These are phyloP conservation scores for Scenedesmus sp. DNA, from an alignment of 163 green algal species.

Conservation along the genomic window DNA sequence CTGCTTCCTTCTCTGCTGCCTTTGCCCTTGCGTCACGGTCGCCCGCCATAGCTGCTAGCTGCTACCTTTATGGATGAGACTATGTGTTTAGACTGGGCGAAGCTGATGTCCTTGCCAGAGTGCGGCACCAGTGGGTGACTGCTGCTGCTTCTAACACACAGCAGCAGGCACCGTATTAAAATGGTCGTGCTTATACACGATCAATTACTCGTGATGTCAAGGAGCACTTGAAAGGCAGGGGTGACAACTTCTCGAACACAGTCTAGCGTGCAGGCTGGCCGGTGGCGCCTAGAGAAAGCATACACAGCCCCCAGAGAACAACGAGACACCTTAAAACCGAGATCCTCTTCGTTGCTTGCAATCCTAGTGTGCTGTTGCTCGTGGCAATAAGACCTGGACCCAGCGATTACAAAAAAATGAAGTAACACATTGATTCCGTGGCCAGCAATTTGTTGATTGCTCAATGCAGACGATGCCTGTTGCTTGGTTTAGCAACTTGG, in stretches of 20 bases:
- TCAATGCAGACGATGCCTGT: background rate
- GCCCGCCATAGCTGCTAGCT: conserved; percentile 4
- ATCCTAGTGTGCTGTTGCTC: no score
- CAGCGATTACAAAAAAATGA: background rate
- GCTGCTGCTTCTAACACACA: background rate
- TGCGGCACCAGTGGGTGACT: background rate
- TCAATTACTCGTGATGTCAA: background rate
- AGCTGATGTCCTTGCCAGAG: background rate
- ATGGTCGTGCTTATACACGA: background rate
- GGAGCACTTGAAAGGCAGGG: background rate
- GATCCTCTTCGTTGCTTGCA: background rate
- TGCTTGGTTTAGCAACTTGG: background rate
- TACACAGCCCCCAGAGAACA: background rate
- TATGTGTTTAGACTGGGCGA: background rate
- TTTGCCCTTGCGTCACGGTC: conserved; percentile 25
- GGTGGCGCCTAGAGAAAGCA: background rate
- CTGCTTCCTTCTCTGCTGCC: conserved; percentile 45
- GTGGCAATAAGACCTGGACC: background rate
- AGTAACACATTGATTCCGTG: background rate
- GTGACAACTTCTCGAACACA: background rate
- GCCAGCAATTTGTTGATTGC: background rate
- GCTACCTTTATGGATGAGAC: background rate
- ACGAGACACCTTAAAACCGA: no score
- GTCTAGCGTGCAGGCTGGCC: background rate
- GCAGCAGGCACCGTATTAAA: background rate